A percentile compares a stretch with the other conserved stretches of the same genome.
phyloP scores from a whole-genome alignment of 495 filamentous ascomycete species.

The Lindgomyces ingoldianus region DNA sequence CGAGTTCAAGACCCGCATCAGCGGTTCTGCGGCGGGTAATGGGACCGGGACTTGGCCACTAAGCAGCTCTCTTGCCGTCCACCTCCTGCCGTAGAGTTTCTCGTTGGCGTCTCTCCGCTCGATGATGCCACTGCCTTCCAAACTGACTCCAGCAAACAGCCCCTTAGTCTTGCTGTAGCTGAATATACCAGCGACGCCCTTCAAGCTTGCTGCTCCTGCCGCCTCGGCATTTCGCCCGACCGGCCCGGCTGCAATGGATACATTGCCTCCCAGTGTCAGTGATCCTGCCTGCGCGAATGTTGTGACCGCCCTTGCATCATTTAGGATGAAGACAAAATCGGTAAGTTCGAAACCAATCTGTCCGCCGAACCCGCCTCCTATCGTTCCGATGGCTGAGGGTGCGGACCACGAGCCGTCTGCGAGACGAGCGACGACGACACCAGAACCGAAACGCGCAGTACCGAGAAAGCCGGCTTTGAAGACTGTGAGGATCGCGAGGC shows the following conservation, averaged over 20 bases:
- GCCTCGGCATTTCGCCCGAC: conserved; percentile 95
- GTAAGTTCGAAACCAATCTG: conserved; percentile 98
- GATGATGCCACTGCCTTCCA: conserved; percentile 87
- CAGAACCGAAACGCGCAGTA: conserved; percentile 88
- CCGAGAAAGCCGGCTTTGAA: conserved; percentile 96
- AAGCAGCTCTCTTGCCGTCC: conserved; percentile 81
- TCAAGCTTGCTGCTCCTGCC: conserved; percentile 87
- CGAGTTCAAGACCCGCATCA: conserved; percentile 81
- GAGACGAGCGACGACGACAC: conserved; percentile 90
- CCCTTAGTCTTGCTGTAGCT: conserved; percentile 97
- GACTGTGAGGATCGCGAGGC: conserved; percentile 91
- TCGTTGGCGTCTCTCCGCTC: conserved; percentile 96
- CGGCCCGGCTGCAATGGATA: conserved; percentile 91
- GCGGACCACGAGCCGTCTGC: conserved; percentile 91
- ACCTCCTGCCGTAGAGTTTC: conserved; percentile 82
- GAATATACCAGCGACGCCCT: conserved; percentile 88
- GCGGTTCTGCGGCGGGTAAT: conserved; percentile 78
- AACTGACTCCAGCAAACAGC: conserved; percentile 89
- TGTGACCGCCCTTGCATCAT: conserved; percentile 86
- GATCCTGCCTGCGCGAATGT: conserved; percentile 92
- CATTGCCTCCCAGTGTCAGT: conserved; percentile 91
- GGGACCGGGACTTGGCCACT: conserved; percentile 72
- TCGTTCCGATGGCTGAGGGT: conserved; percentile 86
- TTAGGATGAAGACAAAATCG: conserved; percentile 98
- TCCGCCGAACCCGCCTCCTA: conserved; percentile 90